phyloP scores from a whole-genome alignment of 2,329 filamentous ascomycete genomes.

The Fusarium concolor region DNA sequence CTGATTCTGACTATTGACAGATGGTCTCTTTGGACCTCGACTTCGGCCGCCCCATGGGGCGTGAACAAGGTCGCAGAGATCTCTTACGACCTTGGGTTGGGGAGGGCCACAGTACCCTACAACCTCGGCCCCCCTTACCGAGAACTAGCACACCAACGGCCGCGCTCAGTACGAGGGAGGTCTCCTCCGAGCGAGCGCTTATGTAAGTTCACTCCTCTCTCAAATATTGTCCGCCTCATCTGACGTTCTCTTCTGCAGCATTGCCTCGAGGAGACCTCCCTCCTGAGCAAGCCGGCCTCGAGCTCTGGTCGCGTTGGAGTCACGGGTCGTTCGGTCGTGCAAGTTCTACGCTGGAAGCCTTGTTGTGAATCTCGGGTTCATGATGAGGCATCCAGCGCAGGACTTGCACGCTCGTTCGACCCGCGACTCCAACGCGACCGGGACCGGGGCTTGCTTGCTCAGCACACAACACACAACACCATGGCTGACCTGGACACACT shows the following conservation, averaged over 20 bases:
- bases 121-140: too few relatives aligned
- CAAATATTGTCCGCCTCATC: background rate
- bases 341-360: slow-evolving; percentile 10
- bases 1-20: too few relatives aligned
- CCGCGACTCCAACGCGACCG: background rate
- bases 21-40: too few relatives aligned
- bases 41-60: too few relatives aligned
- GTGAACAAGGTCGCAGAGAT: too few relatives aligned
- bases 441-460: background rate
- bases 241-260: background rate
- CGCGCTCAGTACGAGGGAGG: too few relatives aligned
- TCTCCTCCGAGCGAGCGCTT: too few relatives aligned
- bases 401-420: slow-evolving; percentile 20
- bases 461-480: background rate
- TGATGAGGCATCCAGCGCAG: background rate
- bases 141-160: too few relatives aligned
- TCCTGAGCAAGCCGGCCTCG: background rate
- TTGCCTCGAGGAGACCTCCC: too few relatives aligned
- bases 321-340: background rate
- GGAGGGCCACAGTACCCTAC: too few relatives aligned
- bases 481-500: background rate
- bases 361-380: slow-evolving; percentile 29
- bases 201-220: background rate
- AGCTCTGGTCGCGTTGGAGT: slow-evolving; percentile 3
- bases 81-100: too few relatives aligned